Conservation (phyloP, 192 early-diverging fungal species). For the Irineochytrium annulatum region DNA sequence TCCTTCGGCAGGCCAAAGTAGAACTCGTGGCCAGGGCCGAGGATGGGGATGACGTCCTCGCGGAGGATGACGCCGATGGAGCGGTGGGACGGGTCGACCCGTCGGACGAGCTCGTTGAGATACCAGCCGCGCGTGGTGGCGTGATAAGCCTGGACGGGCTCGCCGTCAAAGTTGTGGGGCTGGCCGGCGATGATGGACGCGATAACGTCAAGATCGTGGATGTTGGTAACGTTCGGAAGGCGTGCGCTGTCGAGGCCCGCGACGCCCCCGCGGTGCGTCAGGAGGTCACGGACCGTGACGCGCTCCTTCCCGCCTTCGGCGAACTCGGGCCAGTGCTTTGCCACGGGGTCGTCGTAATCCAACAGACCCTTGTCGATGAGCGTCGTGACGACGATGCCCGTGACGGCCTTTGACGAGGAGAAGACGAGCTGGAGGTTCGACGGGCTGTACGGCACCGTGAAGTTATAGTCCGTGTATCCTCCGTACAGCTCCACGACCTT, state of each 20-base stretch:
- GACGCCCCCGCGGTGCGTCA: constrained; percentile 63
- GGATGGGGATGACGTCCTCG: constrained; percentile 50
- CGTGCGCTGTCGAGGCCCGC: constrained; percentile 44
- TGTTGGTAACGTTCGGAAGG: constrained; percentile 36
- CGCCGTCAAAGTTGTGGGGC: constrained; percentile 62
- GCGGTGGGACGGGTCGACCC: constrained; percentile 54
- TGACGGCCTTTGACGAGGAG: constrained; percentile 56
- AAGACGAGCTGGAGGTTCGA: constrained; percentile 63
- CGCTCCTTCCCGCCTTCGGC: constrained; percentile 63
- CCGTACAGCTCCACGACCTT: constrained; percentile 57
- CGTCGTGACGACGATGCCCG: constrained; percentile 50
- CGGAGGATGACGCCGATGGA: constrained; percentile 56
- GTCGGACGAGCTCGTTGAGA: constrained; percentile 66
- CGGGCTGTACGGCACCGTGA: constrained; percentile 42
- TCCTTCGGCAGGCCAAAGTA: constrained; percentile 41
- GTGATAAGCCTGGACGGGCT: constrained; percentile 50
- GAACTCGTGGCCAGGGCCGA: constrained; percentile 48
- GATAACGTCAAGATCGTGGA: constrained; percentile 50
- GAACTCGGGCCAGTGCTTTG: constrained; percentile 72
- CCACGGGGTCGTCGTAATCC: constrained; percentile 44
- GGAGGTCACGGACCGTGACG: constrained; percentile 57
- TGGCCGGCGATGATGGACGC: constrained; percentile 50
- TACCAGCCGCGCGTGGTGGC: constrained; percentile 67
- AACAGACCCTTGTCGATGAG: constrained; percentile 55
- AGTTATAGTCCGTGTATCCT: constrained; percentile 50